phyloP scores from a whole-genome alignment of 257 asterid species.

The Paulownia fortunei region DNA sequence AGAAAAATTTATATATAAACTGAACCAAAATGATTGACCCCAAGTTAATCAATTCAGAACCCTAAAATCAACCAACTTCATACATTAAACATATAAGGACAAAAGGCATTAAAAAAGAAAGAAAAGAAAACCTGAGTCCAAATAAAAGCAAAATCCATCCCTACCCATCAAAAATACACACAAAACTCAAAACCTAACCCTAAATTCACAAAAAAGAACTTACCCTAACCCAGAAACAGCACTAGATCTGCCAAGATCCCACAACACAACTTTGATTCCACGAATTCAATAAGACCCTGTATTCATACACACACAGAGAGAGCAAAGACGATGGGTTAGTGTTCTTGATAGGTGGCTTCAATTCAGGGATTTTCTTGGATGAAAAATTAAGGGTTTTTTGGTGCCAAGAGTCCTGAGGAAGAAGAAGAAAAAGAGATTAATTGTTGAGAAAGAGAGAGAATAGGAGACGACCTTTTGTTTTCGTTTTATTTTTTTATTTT shows the following conservation, averaged over 20 bases:
- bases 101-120: neutral
- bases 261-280: constrained; percentile 9
- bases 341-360: neutral
- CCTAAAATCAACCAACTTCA: constrained; percentile 23
- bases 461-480: constrained; percentile 25
- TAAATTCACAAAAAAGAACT: constrained; percentile 6
- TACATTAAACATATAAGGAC: neutral
- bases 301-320: neutral
- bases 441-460: constrained; percentile 4
- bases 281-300: constrained; percentile 4
- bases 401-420: constrained; percentile 2
- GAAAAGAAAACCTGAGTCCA: neutral
- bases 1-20: neutral
- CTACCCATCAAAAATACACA: neutral
- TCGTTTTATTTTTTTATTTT: neutral
- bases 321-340: neutral
- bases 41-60: neutral
- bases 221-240: constrained; percentile 17
- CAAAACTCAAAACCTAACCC: neutral
- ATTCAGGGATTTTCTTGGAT: neutral
- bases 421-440: neutral
- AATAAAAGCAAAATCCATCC: neutral
- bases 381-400: constrained; percentile 21
- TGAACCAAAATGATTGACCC: constrained; percentile 2
- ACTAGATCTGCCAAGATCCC: constrained; percentile 41